Base-by-base conservation (phyloP, 768 basidiomycete species). In the Asterophora lycoperdoides region DNA sequence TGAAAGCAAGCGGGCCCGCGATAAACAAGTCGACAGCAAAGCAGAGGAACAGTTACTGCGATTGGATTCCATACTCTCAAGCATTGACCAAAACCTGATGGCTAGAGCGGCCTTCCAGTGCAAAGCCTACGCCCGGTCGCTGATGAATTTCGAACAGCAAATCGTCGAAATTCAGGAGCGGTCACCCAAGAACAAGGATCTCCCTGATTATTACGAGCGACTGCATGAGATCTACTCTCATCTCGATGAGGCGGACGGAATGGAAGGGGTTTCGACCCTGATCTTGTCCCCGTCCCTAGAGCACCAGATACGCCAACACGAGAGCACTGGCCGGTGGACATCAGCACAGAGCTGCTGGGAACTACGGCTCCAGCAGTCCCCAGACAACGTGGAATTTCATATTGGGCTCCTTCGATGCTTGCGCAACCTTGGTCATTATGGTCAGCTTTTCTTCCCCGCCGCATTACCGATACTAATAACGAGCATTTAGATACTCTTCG, bases 271-370 rank as follows among this genome's bases (percentile, higher is more conserved):
- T 28, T 96, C 96, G 0, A 83, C 88, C 5, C 69, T 88, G 57
- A 88, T 98, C 48, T 68, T 97, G 10, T 82, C 88, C 0, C 96
- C 96, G 0, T 89, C 90, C 3, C 66, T 98, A 40, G 91, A 97
- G 56, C 92, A 96, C 65, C 93, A 96, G 65, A 98, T 99, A 52
- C 84, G 96, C 36, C 89, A 98, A 60, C 96, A 99, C 59, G 96
- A 99, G 65, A 94, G 88, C 56, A 95, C 89, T 2, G 96, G 96
- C 0, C 78, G 84, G 36, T 99, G 96, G 96, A 98, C 96, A 2
- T 88, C 93, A 8, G 95, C 96, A 7, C 96, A 98, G 66, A 98
- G 95, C 60, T 99, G 96, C 60, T 99, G 96, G 96, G 96, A 99
- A 66, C 84, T 98, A 10, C 79, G 86, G 41, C 74, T 99, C 13